Percentiles rank a stretch among this genome's conserved stretches.
phyloP scores from a whole-genome alignment of 257 asterid species.

The Voacanga thouarsii region DNA sequence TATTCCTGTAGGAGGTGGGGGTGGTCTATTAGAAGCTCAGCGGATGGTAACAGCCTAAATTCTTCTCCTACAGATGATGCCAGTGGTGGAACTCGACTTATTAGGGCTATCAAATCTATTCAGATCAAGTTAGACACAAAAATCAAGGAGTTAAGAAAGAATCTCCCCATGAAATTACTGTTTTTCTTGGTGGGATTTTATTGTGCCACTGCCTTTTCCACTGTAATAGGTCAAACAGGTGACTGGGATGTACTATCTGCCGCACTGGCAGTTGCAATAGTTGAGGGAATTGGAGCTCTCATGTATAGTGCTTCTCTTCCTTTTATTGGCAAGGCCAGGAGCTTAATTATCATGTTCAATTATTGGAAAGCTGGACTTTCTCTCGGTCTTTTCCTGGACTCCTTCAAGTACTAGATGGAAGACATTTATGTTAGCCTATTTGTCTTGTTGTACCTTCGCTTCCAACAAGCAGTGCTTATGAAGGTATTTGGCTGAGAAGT shows the following conservation, averaged over 20 bases:
- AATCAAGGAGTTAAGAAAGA: slow-evolving; percentile 50
- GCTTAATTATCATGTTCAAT: slow-evolving; percentile 56
- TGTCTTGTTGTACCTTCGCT: background rate
- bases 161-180: slow-evolving; percentile 66
- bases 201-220: slow-evolving; percentile 89
- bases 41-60: slow-evolving; percentile 53
- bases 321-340: slow-evolving; percentile 41
- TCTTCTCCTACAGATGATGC: slow-evolving; percentile 42
- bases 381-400: slow-evolving; percentile 91
- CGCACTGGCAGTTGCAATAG: slow-evolving; percentile 81
- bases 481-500: background rate
- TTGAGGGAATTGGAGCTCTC: slow-evolving; percentile 93
- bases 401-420: slow-evolving; percentile 64
- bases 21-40: slow-evolving; percentile 64
- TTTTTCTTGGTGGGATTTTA: slow-evolving; percentile 86
- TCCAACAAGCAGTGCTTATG: background rate
- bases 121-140: slow-evolving; percentile 42
- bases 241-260: slow-evolving; percentile 98
- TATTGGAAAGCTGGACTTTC: slow-evolving; percentile 90
- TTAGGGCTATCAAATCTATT: slow-evolving; percentile 56
- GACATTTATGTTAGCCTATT: background rate
- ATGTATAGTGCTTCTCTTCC: slow-evolving; percentile 68
- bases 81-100: slow-evolving; percentile 62
- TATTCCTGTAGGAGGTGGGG: slow-evolving; percentile 38
- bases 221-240: slow-evolving; percentile 96